A percentile compares a stretch with the other conserved stretches of the same genome.
Conservation (phyloP, 352 stramenopile genomes). For the Phytophthora syringae region DNA sequence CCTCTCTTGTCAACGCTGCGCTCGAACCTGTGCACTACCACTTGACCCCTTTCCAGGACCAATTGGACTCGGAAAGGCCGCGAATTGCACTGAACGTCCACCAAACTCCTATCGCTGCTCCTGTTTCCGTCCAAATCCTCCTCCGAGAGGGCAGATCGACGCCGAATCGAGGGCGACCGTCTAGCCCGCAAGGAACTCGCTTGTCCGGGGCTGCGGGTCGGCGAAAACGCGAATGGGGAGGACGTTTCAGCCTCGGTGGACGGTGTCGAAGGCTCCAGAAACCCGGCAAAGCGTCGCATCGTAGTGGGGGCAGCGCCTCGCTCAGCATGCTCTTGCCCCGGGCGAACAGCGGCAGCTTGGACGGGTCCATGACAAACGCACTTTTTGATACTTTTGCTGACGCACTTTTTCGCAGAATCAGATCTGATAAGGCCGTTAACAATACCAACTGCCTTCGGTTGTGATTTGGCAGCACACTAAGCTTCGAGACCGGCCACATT, state of each 20-base stretch:
- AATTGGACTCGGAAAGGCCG: constrained; percentile 64
- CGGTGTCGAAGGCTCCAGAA: constrained; percentile 34
- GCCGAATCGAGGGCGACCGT: constrained; percentile 24
- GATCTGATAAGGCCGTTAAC: too few relatives aligned
- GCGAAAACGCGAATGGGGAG: constrained; percentile 22
- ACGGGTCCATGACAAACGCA: constrained; percentile 31
- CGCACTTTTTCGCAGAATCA: constrained; percentile 4
- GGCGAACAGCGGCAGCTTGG: constrained; percentile 37
- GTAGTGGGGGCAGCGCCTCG: constrained; percentile 63
- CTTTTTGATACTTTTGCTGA: background rate
- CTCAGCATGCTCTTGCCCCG: constrained; percentile 53
- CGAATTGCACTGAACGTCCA: constrained; percentile 52
- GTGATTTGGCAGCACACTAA: constrained; percentile 27
- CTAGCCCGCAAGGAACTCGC: constrained; percentile 7
- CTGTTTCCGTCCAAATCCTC: constrained; percentile 16
- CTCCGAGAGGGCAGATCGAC: constrained; percentile 35
- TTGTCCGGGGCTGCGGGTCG: constrained; percentile 4
- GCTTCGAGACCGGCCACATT: constrained; percentile 30
- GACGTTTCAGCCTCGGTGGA: constrained; percentile 9
- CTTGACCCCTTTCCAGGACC: constrained; percentile 40
- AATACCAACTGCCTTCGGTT: constrained; percentile 27
- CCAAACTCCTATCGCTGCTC: constrained; percentile 36
- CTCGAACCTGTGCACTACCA: constrained; percentile 60
- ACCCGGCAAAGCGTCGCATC: constrained; percentile 54
- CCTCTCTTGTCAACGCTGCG: constrained; percentile 31